Evolutionary conservation across 371 early-diverging fungal genomes (phyloP).

Genomic region (Mucor sp.): DNA sequence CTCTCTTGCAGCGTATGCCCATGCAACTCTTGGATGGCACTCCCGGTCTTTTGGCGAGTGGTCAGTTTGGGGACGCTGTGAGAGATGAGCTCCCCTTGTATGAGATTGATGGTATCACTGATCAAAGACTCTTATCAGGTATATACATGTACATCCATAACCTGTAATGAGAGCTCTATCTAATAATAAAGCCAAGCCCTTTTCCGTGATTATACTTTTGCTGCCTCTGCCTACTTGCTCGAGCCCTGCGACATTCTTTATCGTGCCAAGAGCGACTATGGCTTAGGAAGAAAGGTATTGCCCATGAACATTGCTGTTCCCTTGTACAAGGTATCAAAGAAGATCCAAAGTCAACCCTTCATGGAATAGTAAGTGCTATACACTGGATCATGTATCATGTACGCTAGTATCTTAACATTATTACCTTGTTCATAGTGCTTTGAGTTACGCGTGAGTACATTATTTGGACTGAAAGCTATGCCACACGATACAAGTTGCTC

Average conservation of each 20-base stretch:
- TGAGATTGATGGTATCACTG: slow-evolving; percentile 69
- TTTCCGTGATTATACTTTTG: slow-evolving; percentile 86
- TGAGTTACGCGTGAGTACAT: slow-evolving; percentile 40
- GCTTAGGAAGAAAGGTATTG: slow-evolving; percentile 74
- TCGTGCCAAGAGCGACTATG: slow-evolving; percentile 71
- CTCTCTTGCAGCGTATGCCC: slow-evolving; percentile 80
- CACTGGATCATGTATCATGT: slow-evolving; percentile 28
- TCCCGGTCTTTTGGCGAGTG: slow-evolving; percentile 75
- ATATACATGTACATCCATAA: slow-evolving; percentile 8
- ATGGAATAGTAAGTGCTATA: slow-evolving; percentile 79
- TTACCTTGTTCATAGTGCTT: slow-evolving; percentile 25
- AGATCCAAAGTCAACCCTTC: slow-evolving; percentile 80
- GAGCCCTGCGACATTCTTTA: slow-evolving; percentile 86
- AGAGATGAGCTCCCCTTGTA: slow-evolving; percentile 70
- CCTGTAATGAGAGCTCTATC: neutral
- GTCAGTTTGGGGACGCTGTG: slow-evolving; percentile 81
- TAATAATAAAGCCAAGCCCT: slow-evolving; percentile 50
- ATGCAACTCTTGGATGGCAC: slow-evolving; percentile 65
- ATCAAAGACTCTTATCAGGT: slow-evolving; percentile 73
- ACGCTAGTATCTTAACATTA: neutral
- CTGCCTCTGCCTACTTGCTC: slow-evolving; percentile 83
- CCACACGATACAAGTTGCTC: neutral
- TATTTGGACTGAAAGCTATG: neutral
- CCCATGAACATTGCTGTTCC: slow-evolving; percentile 85
- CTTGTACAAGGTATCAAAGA: slow-evolving; percentile 66